A percentile compares a stretch with the other conserved stretches of the same genome.
Conservation (phyloP, 768 basidiomycete genomes). For the Amanita muscaria region DNA sequence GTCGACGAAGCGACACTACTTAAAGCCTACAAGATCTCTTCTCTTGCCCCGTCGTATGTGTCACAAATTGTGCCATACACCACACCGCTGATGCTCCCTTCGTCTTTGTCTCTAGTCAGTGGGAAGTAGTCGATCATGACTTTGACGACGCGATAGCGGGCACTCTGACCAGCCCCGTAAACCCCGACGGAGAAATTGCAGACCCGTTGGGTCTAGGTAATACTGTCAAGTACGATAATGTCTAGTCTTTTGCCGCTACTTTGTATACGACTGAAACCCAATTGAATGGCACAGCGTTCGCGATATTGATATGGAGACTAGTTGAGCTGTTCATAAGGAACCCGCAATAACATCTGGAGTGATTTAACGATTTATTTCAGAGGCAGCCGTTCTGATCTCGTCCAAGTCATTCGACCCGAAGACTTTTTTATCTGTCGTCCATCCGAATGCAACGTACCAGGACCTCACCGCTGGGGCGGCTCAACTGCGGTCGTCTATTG, state of each 20-base stretch:
- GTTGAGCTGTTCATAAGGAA: conserved; percentile 28
- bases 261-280: not conserved
- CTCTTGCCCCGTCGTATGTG: conserved; percentile 63
- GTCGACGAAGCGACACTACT: conserved; percentile 78
- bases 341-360: conserved; percentile 21
- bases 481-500: conserved; percentile 70
- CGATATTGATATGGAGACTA: conserved; percentile 71
- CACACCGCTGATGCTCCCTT: not conserved
- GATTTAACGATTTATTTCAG: conserved; percentile 28
- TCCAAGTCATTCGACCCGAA: conserved; percentile 97
- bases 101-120: conserved; percentile 41
- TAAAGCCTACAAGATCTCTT: conserved; percentile 80
- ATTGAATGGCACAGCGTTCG: conserved; percentile 34
- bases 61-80: not conserved
- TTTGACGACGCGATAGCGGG: conserved; percentile 68
- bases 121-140: conserved; percentile 89
- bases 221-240: conserved; percentile 41
- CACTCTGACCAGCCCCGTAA: conserved; percentile 42
- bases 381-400: conserved; percentile 73
- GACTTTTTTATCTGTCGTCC: conserved; percentile 80
- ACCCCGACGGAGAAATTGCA: conserved; percentile 24
- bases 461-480: conserved; percentile 76
- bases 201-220: conserved; percentile 77
- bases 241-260: conserved; percentile 1
- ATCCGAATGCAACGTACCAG: conserved; percentile 93